Evolutionary conservation across 768 basidiomycete species (phyloP).

Genomic region (Lenzites betulinus): DNA sequence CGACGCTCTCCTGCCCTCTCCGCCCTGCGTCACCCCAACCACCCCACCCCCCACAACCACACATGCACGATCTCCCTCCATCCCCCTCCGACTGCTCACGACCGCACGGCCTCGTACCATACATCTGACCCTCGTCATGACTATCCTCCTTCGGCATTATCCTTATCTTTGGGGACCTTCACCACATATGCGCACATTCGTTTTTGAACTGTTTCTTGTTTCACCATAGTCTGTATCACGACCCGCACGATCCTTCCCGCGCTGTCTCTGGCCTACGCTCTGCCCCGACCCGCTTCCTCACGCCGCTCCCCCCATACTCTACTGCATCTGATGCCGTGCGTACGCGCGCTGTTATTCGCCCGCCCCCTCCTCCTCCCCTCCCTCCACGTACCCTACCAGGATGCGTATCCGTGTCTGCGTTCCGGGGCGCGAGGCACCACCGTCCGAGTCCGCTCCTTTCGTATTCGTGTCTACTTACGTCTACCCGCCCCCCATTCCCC

Average conservation of each 20-base stretch:
- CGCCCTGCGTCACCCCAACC: constrained; percentile 16
- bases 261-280: constrained; percentile 8
- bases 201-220: constrained; percentile 13
- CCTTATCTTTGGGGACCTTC: constrained; percentile 28
- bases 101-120: constrained; percentile 4
- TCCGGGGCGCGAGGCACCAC: neutral
- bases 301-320: constrained; percentile 12
- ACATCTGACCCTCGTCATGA: constrained; percentile 14
- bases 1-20: neutral
- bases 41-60: neutral
- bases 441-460: constrained; percentile 4
- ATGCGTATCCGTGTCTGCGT: neutral
- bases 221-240: constrained; percentile 24
- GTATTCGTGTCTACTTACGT: neutral
- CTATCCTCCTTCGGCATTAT: constrained; percentile 22
- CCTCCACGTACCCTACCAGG: neutral
- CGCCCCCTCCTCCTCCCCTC: neutral
- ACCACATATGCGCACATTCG: constrained; percentile 24
- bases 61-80: neutral
- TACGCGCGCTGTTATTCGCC: constrained; percentile 11
- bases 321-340: constrained; percentile 15
- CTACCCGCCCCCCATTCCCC: neutral
- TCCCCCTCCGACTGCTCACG: constrained; percentile 8
- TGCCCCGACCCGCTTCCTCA: constrained; percentile 5
- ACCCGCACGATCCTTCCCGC: constrained; percentile 19